These are phyloP conservation scores for Cercophora scortea DNA, from an alignment of 495 filamentous ascomycete species.

Conservation along the genomic window DNA sequence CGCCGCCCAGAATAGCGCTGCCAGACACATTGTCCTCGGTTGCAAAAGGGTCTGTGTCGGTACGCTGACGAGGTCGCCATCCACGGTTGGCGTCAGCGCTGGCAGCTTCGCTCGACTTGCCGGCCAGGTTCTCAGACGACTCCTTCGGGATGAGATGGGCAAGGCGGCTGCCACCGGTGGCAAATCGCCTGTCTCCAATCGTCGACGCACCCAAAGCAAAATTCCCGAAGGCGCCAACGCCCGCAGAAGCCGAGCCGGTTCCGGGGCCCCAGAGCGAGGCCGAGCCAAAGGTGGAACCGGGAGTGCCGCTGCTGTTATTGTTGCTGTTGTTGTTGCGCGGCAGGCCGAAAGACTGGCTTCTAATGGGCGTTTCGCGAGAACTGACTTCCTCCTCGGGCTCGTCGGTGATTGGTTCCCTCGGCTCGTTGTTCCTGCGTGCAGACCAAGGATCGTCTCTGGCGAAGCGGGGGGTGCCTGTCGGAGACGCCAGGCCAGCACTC, in stretches of 20 bases:
- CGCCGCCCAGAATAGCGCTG: conserved; percentile 73
- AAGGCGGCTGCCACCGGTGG: conserved; percentile 72
- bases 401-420: conserved; percentile 38
- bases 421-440: conserved; percentile 63
- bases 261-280: conserved; percentile 64
- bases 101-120: conserved; percentile 24
- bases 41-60: conserved; percentile 78
- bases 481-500: conserved; percentile 38
- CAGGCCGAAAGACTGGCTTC: conserved; percentile 51
- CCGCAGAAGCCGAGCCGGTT: conserved; percentile 37
- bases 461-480: conserved; percentile 42
- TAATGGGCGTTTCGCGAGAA: conserved; percentile 11
- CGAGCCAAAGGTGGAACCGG: conserved; percentile 30
- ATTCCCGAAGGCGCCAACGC: conserved; percentile 81
- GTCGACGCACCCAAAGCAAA: conserved; percentile 53
- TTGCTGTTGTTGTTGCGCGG: conserved; percentile 35
- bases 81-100: conserved; percentile 25
- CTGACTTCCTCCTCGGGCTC: conserved; percentile 37
- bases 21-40: conserved; percentile 57
- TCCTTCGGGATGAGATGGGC: conserved; percentile 77
- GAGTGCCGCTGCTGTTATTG: conserved; percentile 47
- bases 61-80: conserved; percentile 50
- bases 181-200: conserved; percentile 67
- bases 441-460: conserved; percentile 49
- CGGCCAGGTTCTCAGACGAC: conserved; percentile 54